Percentiles rank a stretch among this genome's conserved stretches.
Conservation (phyloP, 805 yeast genomes). For the Kodamaea restingae region DNA sequence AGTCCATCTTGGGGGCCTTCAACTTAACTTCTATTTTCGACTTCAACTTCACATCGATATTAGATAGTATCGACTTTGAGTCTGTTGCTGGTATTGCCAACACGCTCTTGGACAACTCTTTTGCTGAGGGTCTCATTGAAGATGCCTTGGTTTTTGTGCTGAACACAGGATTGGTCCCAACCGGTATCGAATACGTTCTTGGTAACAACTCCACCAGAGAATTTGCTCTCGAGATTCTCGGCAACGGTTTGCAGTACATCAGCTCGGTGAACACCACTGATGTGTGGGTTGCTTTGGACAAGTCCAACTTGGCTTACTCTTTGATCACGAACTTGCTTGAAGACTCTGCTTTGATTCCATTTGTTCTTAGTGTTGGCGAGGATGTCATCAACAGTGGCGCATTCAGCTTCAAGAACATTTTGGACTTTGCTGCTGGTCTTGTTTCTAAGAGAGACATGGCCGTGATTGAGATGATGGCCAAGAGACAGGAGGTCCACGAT, state of each 20-base stretch:
- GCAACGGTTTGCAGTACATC: constrained; percentile 13
- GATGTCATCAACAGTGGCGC: constrained; percentile 18
- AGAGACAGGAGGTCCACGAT: constrained; percentile 9
- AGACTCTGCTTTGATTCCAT: constrained; percentile 22
- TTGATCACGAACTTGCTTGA: constrained; percentile 21
- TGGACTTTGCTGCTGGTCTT: constrained; percentile 11
- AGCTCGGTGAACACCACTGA: constrained; percentile 20
- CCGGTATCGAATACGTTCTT: constrained; percentile 20
- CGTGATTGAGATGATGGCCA: constrained; percentile 2
- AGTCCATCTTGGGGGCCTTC: constrained; percentile 13
- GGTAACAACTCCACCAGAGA: constrained; percentile 21
- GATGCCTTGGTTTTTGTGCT: constrained; percentile 20
- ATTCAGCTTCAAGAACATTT: constrained; percentile 13
- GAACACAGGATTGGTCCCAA: constrained; percentile 22
- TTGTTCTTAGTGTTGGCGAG: constrained; percentile 18
- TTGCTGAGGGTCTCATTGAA: constrained; percentile 13
- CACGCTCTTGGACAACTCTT: constrained; percentile 17
- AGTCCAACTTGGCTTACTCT: constrained; percentile 27
- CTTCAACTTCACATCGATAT: constrained; percentile 14
- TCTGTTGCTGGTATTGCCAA: constrained; percentile 28
- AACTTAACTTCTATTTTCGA: constrained; percentile 14
- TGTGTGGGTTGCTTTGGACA: constrained; percentile 26
- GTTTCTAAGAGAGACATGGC: constrained; percentile 4
- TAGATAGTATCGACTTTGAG: constrained; percentile 17
- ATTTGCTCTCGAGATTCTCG: constrained; percentile 16